A percentile compares a stretch with the other conserved stretches of the same genome.
These are phyloP conservation scores for Cyberlindnera suaveolens DNA, from an alignment of 805 yeast genomes.

Conservation along the genomic window DNA sequence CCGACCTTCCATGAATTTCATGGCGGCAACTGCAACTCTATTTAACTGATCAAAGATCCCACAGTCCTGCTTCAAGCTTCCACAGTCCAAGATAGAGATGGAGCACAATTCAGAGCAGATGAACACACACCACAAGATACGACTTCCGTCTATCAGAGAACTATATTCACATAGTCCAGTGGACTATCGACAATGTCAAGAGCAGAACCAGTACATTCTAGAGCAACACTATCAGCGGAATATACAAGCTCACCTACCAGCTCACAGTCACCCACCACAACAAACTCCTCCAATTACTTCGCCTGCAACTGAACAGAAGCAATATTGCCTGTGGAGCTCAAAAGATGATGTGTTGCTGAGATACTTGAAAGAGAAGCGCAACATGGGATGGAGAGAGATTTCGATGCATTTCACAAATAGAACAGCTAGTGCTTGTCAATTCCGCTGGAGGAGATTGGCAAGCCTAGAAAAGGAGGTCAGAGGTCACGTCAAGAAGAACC, in stretches of 20 bases:
- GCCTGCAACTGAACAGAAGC: not conserved
- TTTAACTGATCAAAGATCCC: too few species aligned
- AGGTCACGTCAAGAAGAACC: not conserved
- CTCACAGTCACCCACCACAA: not conserved
- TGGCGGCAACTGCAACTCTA: too few species aligned
- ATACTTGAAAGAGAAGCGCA: conserved; percentile 57
- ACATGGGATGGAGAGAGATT: conserved; percentile 71
- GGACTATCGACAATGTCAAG: not conserved
- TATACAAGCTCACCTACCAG: not conserved
- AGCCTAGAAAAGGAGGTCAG: conserved; percentile 4
- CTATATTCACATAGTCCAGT: too few species aligned
- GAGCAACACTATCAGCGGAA: not conserved
- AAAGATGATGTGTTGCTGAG: conserved; percentile 53
- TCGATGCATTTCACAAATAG: conserved; percentile 57
- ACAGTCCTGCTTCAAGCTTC: too few species aligned
- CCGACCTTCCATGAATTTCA: too few species aligned
- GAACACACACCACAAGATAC: too few species aligned
- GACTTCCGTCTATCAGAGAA: too few species aligned
- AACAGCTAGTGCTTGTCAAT: conserved; percentile 71
- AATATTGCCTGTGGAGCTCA: conserved; percentile 41
- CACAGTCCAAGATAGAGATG: too few species aligned
- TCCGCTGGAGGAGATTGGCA: conserved; percentile 56
- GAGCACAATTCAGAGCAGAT: too few species aligned
- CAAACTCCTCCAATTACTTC: not conserved
- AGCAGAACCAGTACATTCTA: not conserved